Base-by-base conservation (phyloP, 2,329 filamentous ascomycete genomes). In the Xylogone sp. region DNA sequence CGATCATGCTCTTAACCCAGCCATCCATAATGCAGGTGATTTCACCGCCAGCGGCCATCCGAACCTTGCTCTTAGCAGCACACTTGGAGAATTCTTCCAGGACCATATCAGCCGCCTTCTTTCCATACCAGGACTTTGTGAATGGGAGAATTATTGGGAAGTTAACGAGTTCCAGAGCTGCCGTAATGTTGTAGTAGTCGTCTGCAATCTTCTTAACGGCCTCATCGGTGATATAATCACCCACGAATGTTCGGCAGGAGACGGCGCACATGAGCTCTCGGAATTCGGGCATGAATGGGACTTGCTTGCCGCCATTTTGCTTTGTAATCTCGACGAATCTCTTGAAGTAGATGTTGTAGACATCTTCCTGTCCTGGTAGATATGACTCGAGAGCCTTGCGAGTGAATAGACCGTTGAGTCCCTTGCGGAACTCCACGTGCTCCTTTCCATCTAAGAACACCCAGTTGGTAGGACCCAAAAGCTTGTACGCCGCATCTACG, bases 391-490 rank as follows among this genome's bases (percentile, higher is more conserved):
- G 83, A 19, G 93, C 90, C 68, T 88, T 84, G 67, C 91, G 89
- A 43, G 93, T 97, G 76, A 99, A 99, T 22, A 97, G 82, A 53
- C 86, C 87, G 70, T 97, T 97, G 60, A 99, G 78, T 49, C 94
- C 94, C 76, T 97, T 97, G 69, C 94, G 92, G 75, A 94, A 99
- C 65, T 97, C 94, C 60, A 96, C 90, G 65, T 99, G 94, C 39
- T 85, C 84, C 74, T 92, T 95, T 65, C 94, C 94, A 67, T 97
- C 93, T 59, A 99, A 77, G 74, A 97, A 97, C 18, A 97, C 94
- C 90, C 92, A 99, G 76, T 97, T 97, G 64, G 88, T 87, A 55
- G 85, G 81, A 53, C 94, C 89, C 48, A 99, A 84, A 47, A 99
- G 87, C 76, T 97, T 97, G 73, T 90, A 86, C 19, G 94, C 94